phyloP scores from a whole-genome alignment of 2,329 filamentous ascomycete species.

The Zasmidium cellare region DNA sequence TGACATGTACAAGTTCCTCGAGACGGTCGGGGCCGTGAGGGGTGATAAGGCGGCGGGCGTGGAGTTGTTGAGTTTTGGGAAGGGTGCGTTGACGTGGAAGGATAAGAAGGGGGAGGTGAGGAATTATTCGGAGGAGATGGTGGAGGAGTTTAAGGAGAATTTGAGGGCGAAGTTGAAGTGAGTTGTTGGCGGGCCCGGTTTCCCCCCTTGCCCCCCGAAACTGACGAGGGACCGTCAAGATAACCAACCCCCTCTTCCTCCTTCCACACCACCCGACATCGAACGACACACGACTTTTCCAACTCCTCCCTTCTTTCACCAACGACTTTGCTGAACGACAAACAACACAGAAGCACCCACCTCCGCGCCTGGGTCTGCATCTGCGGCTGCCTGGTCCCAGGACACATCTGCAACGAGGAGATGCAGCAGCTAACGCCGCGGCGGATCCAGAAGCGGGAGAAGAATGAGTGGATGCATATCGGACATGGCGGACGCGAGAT shows the following conservation, averaged over 20 bases:
- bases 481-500: background rate
- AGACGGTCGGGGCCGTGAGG: slow-evolving; percentile 21
- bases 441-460: background rate
- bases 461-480: background rate
- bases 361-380: slow-evolving; percentile 26
- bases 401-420: slow-evolving; percentile 24
- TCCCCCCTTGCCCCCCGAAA: too few relatives aligned
- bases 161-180: slow-evolving; percentile 34
- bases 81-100: slow-evolving; percentile 30
- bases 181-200: too few relatives aligned
- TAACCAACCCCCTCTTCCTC: too few relatives aligned
- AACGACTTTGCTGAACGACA: background rate
- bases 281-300: background rate
- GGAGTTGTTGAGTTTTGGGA: slow-evolving; percentile 31
- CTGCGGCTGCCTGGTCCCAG: slow-evolving; percentile 22
- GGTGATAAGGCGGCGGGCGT: slow-evolving; percentile 30
- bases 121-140: slow-evolving; percentile 23
- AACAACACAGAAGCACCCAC: background rate
- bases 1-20: slow-evolving; percentile 35
- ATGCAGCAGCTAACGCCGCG: background rate
- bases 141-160: slow-evolving; percentile 27
- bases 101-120: slow-evolving; percentile 24
- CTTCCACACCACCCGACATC: too few relatives aligned
- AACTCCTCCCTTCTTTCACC: background rate
- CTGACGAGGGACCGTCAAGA: too few relatives aligned